These are phyloP conservation scores for Jamesozyma rosinii DNA, from an alignment of 805 yeast genomes.

Conservation along the genomic window DNA sequence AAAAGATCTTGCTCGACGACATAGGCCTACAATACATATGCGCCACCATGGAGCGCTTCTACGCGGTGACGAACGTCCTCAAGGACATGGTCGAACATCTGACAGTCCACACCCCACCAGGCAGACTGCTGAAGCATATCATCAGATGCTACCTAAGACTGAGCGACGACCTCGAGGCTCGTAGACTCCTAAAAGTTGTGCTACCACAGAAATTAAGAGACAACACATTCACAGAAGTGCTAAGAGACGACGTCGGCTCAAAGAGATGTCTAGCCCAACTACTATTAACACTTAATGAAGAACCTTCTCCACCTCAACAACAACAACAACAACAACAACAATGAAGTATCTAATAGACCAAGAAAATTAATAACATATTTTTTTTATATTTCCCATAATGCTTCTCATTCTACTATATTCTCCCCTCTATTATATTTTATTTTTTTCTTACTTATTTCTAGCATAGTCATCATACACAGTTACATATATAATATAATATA, in stretches of 20 bases:
- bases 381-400: neutral
- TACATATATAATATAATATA: too few species aligned
- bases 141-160: slow-evolving; percentile 87
- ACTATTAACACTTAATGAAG: slow-evolving; percentile 52
- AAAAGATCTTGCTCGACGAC: slow-evolving; percentile 85
- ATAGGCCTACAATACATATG: slow-evolving; percentile 86
- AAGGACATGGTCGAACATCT: slow-evolving; percentile 83
- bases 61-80: slow-evolving; percentile 84
- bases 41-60: slow-evolving; percentile 89
- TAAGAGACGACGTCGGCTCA: slow-evolving; percentile 82
- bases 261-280: slow-evolving; percentile 80
- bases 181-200: slow-evolving; percentile 73
- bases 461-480: slow-evolving; percentile 1
- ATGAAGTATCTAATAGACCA: neutral
- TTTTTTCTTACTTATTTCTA: neutral
- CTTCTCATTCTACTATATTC: neutral
- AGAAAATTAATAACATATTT: neutral
- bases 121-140: slow-evolving; percentile 82
- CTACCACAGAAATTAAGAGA: slow-evolving; percentile 80
- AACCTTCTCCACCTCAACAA: slow-evolving; percentile 4
- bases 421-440: neutral
- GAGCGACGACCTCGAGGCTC: slow-evolving; percentile 82
- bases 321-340: slow-evolving; percentile 2
- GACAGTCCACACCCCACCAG: slow-evolving; percentile 57
- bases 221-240: slow-evolving; percentile 59